Conservation (phyloP, 2,329 filamentous ascomycete genomes). For the Fusarium xyrophilum region DNA sequence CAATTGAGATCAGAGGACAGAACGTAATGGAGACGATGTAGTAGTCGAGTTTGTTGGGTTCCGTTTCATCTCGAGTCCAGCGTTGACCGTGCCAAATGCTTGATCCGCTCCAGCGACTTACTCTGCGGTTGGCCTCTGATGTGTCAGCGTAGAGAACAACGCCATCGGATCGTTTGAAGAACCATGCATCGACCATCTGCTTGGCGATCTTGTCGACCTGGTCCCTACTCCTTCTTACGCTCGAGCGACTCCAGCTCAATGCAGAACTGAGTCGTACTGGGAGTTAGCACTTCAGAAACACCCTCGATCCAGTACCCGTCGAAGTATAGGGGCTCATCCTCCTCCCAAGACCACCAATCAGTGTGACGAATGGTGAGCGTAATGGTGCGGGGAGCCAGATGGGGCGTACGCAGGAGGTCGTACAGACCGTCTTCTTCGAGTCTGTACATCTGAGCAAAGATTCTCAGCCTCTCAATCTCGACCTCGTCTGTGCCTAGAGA, state of each 20-base stretch:
- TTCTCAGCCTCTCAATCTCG: slow-evolving; percentile 45
- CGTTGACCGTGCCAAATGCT: slow-evolving; percentile 49
- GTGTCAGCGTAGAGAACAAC: slow-evolving; percentile 42
- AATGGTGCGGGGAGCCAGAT: slow-evolving; percentile 47
- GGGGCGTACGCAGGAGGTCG: slow-evolving; percentile 36
- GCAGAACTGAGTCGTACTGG: slow-evolving; percentile 48
- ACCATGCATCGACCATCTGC: slow-evolving; percentile 35
- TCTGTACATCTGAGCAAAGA: slow-evolving; percentile 53
- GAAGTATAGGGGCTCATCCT: slow-evolving; percentile 44
- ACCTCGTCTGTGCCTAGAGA: slow-evolving; percentile 31
- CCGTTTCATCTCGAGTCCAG: slow-evolving; percentile 54
- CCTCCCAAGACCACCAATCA: slow-evolving; percentile 43
- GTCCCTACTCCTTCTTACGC: slow-evolving; percentile 51
- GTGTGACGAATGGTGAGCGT: slow-evolving; percentile 57
- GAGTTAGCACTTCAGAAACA: slow-evolving; percentile 37
- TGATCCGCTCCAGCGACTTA: slow-evolving; percentile 53
- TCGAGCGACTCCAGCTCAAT: slow-evolving; percentile 58
- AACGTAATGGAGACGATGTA: slow-evolving; percentile 53
- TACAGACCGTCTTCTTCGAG: slow-evolving; percentile 45
- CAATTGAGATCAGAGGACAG: slow-evolving; percentile 26
- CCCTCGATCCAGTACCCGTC: slow-evolving; percentile 47
- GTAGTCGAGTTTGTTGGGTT: slow-evolving; percentile 51
- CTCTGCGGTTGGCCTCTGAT: slow-evolving; percentile 32
- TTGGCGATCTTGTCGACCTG: slow-evolving; percentile 55
- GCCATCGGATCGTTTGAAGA: slow-evolving; percentile 43